Evolutionary conservation across 495 filamentous ascomycete species (phyloP).

Genomic region (Aspergillus conjunctus): DNA sequence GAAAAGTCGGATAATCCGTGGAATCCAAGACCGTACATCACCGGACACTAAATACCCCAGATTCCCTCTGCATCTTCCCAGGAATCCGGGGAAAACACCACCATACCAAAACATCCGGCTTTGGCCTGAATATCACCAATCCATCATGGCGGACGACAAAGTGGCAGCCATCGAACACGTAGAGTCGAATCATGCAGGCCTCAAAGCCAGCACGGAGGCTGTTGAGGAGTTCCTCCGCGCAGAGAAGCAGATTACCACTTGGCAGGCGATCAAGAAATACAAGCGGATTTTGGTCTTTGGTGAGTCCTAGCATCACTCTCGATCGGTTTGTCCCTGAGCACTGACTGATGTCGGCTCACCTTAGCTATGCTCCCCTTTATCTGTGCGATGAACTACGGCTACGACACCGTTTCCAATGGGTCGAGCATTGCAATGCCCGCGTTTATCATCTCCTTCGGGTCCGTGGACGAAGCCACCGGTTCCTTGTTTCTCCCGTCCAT

Average conservation of each 20-base stretch:
- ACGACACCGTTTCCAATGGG: constrained; percentile 8
- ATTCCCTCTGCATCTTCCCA: too few species aligned
- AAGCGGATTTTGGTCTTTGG: neutral
- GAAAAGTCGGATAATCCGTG: too few species aligned
- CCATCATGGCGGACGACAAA: neutral
- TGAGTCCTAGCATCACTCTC: neutral
- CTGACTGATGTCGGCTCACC: neutral
- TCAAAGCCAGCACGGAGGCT: neutral
- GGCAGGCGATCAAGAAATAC: neutral
- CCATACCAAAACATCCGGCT: too few species aligned
- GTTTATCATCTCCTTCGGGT: constrained; percentile 12
- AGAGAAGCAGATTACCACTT: neutral
- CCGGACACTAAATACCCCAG: too few species aligned
- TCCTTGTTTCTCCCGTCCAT: constrained; percentile 10
- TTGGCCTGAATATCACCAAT: too few species aligned
- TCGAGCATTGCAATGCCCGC: constrained; percentile 13
- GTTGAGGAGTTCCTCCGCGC: neutral
- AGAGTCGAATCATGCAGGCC: neutral
- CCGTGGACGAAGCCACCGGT: neutral
- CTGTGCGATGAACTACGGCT: neutral
- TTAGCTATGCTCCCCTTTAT: neutral
- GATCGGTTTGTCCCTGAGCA: too few species aligned
- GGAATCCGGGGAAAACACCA: too few species aligned
- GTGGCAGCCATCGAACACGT: neutral
- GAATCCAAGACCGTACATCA: too few species aligned